Evolutionary conservation across 2,329 filamentous ascomycete species (phyloP), one percentile per base, ranked within the genome.

Genomic region (Lachnellula suecica): DNA sequence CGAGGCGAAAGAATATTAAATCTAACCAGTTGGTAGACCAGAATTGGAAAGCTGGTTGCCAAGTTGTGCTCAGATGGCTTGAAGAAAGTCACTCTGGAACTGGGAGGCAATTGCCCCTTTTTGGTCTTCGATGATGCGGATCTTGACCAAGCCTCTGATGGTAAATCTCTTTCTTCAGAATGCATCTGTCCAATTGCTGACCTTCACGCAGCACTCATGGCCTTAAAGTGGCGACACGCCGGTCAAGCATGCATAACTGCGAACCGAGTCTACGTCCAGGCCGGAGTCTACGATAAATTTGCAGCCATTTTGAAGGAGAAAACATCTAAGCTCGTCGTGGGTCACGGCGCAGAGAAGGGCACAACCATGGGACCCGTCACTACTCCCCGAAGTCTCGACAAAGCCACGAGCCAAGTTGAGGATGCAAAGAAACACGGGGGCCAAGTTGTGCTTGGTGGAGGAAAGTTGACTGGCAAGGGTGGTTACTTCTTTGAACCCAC

Each of bases 401-500:
- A 85, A 67, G 79, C 79, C 5, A 68, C 74, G 9, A 70, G 71
- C 38, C 83, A 89, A 56, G 81, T 89, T 27, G 75, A 79, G 42
- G 84, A 89, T 66, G 87, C 87, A 3, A 75, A 77, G 49, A 76
- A 76, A 49, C 76, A 80, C 35, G 87, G 87, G 2, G 88, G 81
- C 1, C 79, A 78, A 41, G 68, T 88, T n/a, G 70, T 88, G 1
- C 71, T 84, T 19, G 87, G 87, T 11, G 84, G 82, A 2, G 75
- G 77, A 64, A 59, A 76, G 68, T 73, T 84, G 2, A 67, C 72
- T 2, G 65, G 66, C 22, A 67, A 72, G 8, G 70, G 73, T 0
- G 83, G 84, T 4, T 89, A 85, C 69, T 90, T 88, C 73, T 87
- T 88, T 68, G 76, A 86, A 64, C 85, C 83, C 1, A 88, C 85